Percentiles rank a stretch among this genome's conserved stretches.
Conservation (phyloP, 345 rosid species). For the Aethionema arabicum region DNA sequence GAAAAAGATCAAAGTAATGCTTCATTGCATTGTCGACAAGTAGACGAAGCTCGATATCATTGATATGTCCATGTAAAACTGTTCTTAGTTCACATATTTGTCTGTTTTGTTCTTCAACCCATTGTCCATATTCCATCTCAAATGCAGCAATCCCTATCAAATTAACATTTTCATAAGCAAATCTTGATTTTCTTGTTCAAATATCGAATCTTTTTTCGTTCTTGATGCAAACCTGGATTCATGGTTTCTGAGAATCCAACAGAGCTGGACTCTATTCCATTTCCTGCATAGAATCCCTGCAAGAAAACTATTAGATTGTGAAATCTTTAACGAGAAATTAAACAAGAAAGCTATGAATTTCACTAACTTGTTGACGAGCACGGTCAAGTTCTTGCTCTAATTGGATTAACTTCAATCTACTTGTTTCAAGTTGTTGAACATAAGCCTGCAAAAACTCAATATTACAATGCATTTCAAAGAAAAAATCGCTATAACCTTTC, state of each 20-base stretch:
- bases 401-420: constrained; percentile 78
- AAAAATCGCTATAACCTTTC: background rate
- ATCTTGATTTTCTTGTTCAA: constrained; percentile 1
- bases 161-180: background rate
- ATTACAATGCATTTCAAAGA: too few relatives aligned
- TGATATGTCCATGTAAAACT: constrained; percentile 57
- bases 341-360: background rate
- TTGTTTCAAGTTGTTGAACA: constrained; percentile 91
- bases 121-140: constrained; percentile 82
- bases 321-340: background rate
- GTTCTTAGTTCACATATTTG: constrained; percentile 60
- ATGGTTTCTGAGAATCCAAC: constrained; percentile 54
- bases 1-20: constrained; percentile 80
- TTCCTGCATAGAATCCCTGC: constrained; percentile 64
- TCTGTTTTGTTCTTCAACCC: constrained; percentile 81
- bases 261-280: constrained; percentile 54
- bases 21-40: constrained; percentile 65
- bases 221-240: constrained; percentile 63
- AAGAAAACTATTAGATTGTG: background rate
- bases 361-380: constrained; percentile 52
- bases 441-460: constrained; percentile 58
- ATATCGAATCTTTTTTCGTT: constrained; percentile 2
- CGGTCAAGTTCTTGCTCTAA: constrained; percentile 84
- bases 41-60: constrained; percentile 57
- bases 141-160: constrained; percentile 65